Conservation (phyloP, 306 rosid genomes). For the Ammopiptanthus mongolicus region DNA sequence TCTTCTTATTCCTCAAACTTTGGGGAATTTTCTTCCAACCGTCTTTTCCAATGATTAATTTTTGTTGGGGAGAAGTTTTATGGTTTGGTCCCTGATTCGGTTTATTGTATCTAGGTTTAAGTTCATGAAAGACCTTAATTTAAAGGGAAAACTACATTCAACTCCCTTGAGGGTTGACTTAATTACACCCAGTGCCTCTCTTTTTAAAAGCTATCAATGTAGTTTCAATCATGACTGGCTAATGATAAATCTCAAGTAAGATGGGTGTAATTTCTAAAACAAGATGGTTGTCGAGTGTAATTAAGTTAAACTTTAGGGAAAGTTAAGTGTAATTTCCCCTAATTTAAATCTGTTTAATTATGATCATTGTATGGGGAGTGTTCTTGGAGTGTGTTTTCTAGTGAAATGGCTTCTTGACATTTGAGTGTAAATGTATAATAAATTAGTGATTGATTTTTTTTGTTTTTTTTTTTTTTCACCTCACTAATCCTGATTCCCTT, state of each 20-base stretch:
- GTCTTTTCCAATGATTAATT: background rate
- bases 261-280: too few species aligned
- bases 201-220: too few species aligned
- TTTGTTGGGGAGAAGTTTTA: background rate
- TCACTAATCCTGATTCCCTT: conserved; percentile 16
- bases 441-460: background rate
- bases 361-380: background rate
- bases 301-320: too few species aligned
- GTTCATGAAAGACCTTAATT: background rate
- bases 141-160: too few species aligned
- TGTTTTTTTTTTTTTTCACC: background rate
- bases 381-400: background rate
- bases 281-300: too few species aligned
- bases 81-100: background rate
- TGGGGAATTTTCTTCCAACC: background rate
- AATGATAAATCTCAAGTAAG: too few species aligned
- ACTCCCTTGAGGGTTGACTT: too few species aligned
- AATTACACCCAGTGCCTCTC: too few species aligned
- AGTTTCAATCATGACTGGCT: too few species aligned
- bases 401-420: background rate
- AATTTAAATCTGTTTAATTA: background rate
- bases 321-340: too few species aligned
- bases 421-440: background rate
- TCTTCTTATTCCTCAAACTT: background rate
- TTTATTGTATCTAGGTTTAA: background rate